phyloP scores from a whole-genome alignment of 345 rosid species.

The Euphorbia lathyris region DNA sequence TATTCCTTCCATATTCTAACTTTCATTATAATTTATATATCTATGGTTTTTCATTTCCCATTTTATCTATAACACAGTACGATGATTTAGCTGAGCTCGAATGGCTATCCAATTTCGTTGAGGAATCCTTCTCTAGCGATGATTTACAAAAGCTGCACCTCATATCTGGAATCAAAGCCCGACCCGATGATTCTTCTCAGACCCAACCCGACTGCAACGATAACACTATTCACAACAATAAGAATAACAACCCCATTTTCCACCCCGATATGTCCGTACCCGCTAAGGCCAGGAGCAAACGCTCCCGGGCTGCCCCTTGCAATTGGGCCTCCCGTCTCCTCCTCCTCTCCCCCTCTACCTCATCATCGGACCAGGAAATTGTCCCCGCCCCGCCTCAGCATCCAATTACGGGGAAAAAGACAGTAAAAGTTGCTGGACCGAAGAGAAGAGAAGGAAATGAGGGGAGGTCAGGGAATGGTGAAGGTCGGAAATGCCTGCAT shows the following conservation, averaged over 20 bases:
- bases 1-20: too few relatives aligned
- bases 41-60: neutral
- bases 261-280: conserved; percentile 70
- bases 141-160: conserved; percentile 79
- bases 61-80: conserved; percentile 40
- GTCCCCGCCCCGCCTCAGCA: conserved; percentile 11
- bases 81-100: conserved; percentile 97
- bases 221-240: neutral
- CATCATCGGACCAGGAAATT: conserved; percentile 33
- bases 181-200: conserved; percentile 48
- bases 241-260: conserved; percentile 38
- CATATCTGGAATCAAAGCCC: conserved; percentile 65
- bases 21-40: too few relatives aligned
- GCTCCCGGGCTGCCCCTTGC: conserved; percentile 75
- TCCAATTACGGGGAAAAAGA: conserved; percentile 33
- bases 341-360: conserved; percentile 39
- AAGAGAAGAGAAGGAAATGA: conserved; percentile 38
- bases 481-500: conserved; percentile 59
- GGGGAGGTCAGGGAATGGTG: conserved; percentile 22
- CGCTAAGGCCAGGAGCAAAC: conserved; percentile 93
- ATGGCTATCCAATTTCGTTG: conserved; percentile 93
- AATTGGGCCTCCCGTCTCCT: conserved; percentile 86
- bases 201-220: conserved; percentile 25
- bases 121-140: conserved; percentile 92
- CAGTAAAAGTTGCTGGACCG: conserved; percentile 22